Percentiles rank a stretch among this genome's conserved stretches.
Evolutionary conservation across 805 yeast species (phyloP).

Genomic region (Dipodascus geniculatus): DNA sequence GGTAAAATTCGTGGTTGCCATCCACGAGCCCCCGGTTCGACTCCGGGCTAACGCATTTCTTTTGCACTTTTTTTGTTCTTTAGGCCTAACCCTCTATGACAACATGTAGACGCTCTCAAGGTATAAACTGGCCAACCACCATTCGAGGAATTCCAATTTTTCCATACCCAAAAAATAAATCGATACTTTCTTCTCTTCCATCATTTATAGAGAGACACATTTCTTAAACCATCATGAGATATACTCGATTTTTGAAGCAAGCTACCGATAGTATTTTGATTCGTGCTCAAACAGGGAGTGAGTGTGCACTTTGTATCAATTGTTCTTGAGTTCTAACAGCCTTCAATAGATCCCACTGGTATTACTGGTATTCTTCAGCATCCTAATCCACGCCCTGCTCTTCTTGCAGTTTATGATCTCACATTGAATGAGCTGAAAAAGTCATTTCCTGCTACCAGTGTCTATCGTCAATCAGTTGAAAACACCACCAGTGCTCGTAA

Average conservation of each 20-base stretch:
- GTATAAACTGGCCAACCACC: constrained; percentile 1
- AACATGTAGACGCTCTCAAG: neutral
- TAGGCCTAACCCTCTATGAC: neutral
- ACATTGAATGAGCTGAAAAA: constrained; percentile 48
- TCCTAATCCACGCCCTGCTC: constrained; percentile 75
- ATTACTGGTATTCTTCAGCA: constrained; percentile 67
- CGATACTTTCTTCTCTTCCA: neutral
- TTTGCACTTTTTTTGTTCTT: neutral
- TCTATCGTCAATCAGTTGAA: constrained; percentile 66
- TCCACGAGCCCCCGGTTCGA: constrained; percentile 50
- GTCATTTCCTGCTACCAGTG: constrained; percentile 59
- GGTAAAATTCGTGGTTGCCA: constrained; percentile 48
- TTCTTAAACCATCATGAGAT: constrained; percentile 8
- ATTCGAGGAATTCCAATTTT: constrained; percentile 1
- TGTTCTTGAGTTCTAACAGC: neutral
- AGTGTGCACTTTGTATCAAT: neutral
- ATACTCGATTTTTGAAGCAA: constrained; percentile 8
- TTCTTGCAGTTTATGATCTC: constrained; percentile 55
- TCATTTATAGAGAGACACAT: no score
- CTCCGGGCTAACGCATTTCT: constrained; percentile 30
- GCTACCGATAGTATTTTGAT: constrained; percentile 2
- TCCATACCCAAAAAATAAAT: neutral
- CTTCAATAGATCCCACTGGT: constrained; percentile 51
- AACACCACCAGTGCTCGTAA: constrained; percentile 60
- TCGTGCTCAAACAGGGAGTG: neutral